phyloP scores from a whole-genome alignment of 1,284 basidiomycete genomes.

The Peniophora sp. region DNA sequence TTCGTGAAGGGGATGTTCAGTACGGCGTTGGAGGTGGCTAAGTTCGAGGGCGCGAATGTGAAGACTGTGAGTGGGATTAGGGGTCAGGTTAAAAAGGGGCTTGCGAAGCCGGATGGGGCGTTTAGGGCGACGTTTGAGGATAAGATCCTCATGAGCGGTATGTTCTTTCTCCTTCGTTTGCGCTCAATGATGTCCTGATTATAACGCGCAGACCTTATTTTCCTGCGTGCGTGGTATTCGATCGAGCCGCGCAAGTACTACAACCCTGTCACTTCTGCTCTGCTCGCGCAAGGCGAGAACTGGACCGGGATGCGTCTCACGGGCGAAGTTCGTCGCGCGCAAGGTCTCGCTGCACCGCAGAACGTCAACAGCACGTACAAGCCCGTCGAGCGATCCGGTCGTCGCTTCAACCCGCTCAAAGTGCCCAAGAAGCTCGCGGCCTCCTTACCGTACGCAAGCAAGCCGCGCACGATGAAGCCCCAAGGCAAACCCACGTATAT shows the following conservation, averaged over 20 bases:
- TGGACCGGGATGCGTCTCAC: conserved; percentile 97
- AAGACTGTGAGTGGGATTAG: conserved; percentile 93
- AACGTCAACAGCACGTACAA: conserved; percentile 88
- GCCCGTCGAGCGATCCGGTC: conserved; percentile 67
- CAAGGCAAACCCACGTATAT: conserved; percentile 77
- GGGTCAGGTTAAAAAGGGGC: conserved; percentile 94
- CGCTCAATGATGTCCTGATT: background rate
- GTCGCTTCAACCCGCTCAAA: conserved; percentile 89
- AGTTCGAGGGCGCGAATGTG: conserved; percentile 96
- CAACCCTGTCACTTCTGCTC: conserved; percentile 91
- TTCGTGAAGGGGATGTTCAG: conserved; percentile 99
- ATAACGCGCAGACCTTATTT: conserved; percentile 74
- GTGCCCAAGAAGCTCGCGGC: conserved; percentile 88
- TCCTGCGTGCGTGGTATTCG: conserved; percentile 95
- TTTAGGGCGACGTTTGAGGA: conserved; percentile 98
- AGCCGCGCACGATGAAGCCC: conserved; percentile 79
- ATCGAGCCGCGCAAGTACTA: conserved; percentile 94
- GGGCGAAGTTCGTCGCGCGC: conserved; percentile 82
- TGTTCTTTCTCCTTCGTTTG: conserved; percentile 21
- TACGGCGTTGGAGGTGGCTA: conserved; percentile 89
- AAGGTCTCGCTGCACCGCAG: conserved; percentile 78
- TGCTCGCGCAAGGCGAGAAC: conserved; percentile 69
- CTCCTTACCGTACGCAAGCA: conserved; percentile 85
- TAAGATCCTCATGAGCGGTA: conserved; percentile 93
- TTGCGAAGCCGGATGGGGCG: conserved; percentile 90